Percentiles rank a stretch among this genome's conserved stretches.
Conservation (phyloP, 2,329 filamentous ascomycete species). For the Diplodia corticola region DNA sequence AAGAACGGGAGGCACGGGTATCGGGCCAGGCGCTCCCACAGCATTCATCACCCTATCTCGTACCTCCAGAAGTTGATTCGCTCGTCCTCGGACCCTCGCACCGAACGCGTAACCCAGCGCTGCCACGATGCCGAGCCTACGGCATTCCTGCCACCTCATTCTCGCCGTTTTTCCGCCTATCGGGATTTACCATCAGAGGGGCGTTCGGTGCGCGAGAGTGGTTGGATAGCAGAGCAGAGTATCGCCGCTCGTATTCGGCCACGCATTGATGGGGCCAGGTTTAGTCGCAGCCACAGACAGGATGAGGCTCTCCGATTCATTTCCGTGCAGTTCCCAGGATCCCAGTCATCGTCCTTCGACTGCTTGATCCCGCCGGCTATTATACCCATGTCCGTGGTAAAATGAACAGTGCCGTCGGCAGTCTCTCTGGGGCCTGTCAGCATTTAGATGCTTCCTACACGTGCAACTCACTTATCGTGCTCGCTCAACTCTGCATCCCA, state of each 20-base stretch:
- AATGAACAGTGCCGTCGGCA: background rate
- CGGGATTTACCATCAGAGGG: background rate
- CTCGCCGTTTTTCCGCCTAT: slow-evolving; percentile 13
- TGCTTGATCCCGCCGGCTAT: background rate
- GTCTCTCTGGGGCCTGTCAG: slow-evolving; percentile 4
- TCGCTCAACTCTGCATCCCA: background rate
- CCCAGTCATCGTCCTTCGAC: no score
- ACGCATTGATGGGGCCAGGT: background rate
- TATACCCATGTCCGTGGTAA: slow-evolving; percentile 4
- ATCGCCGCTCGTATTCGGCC: background rate
- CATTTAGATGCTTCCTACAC: background rate
- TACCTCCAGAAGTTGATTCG: background rate
- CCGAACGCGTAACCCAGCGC: slow-evolving; percentile 5
- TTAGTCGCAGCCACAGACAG: background rate
- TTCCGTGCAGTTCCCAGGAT: background rate
- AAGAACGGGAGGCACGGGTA: slow-evolving; percentile 10
- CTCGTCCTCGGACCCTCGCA: background rate
- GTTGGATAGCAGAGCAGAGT: background rate
- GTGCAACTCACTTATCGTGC: background rate
- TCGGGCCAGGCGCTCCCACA: slow-evolving; percentile 8
- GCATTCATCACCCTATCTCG: slow-evolving; percentile 18
- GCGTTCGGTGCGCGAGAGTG: background rate
- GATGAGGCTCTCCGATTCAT: background rate
- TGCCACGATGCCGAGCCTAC: background rate
- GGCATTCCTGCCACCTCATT: background rate